Base-by-base conservation (phyloP, 768 basidiomycete species). In the Lactifluus pinguis region DNA sequence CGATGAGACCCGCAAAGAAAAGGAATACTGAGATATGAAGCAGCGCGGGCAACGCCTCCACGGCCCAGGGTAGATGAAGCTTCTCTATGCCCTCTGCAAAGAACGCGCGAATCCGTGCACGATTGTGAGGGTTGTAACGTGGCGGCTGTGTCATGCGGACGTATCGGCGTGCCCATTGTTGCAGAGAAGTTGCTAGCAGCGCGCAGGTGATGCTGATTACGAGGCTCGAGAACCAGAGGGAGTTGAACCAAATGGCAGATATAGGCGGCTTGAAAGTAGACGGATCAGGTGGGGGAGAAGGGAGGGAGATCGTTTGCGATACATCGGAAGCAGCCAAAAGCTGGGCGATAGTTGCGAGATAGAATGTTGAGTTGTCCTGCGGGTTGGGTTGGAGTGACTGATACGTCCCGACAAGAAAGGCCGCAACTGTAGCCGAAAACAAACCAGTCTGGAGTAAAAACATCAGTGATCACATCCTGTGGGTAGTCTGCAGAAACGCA, bases 11-110 rank as follows among this genome's bases (percentile, higher is more conserved):
- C 30, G 76, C 73, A 66, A 83, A 76, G 69, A 81, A 81, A 6
- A 81, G 71, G n/a, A 79, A 72, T 7, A 81, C 70, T 1, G 79
- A 77, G 6, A 77, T 68, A 61, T 81, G 80, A n/a, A 82, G 73
- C 7, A 81, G 71, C 19, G 54, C 55, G n/a, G 60, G 60, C 30
- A 61, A 13, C 14, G 55, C 42, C 49, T 61, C 55, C 49, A 57
- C 54, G 13, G 54, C 55, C 54, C 55, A 44, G 10, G 60, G 55
- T 3, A 61, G 15, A 30, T 57, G 60, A 8, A 51, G 42, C 36
- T 52, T 61, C 32, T 61, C 55, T 41, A 61, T 56, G 17, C 60
- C 60, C 29, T 57, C 60, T 6, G 54, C 55, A 44, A 61, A 61
- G 42, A 61, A 61, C 11, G 60, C 55, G 41, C 60, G 60, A 10